Base-by-base conservation (phyloP, 805 yeast genomes). In the Ogataea methylovora region DNA sequence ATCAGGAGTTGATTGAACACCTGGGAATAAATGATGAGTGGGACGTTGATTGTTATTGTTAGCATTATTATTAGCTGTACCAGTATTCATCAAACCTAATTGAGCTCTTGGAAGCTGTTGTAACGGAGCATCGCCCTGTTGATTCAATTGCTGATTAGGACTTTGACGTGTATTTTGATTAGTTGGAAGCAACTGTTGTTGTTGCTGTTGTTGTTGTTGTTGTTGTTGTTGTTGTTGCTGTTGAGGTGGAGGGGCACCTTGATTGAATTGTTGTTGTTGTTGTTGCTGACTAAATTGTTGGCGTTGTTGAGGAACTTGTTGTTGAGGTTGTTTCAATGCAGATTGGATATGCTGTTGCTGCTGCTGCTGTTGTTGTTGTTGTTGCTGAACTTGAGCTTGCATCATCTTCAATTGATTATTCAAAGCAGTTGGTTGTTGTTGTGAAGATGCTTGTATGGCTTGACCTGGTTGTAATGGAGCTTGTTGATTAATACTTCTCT, bases 1-100 rank as follows among this genome's bases (percentile, higher is more conserved):
- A 41, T 73, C 85, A 27, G 71, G 83, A 15, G 80, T 62, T 51
- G 76, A 52, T 24, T 42, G 48, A 39, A 60, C 44, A 16, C 63
- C 63, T 7, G 56, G 46, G 29, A 54, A 48, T 25, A 56, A 40
- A 15, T 27, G 29, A 27, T 25, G 15, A 10, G 23, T 7, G 4
- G 25, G 20, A 14, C 12, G 19, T 15, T 5, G 25, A 17, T 14
- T 14, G 6, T 13, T 6, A 25, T 15, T 25, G 9, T 20, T 20
- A 4, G 10, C 16, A 4, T 16, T 17, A 12, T 12, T n/a, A 9
- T 8, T 16, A 17, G 12, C 13, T 22, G 15, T 20, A 17, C n/a
- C 19, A 5, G 16, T 21, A 13, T 21, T 15, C 20, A 30, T 22
- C 10, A 22, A 27, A 15, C 32, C 32, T 27, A 30, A 22, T 15